Conservation (phyloP, 441 rosid species). For the Jatropha multifida region DNA sequence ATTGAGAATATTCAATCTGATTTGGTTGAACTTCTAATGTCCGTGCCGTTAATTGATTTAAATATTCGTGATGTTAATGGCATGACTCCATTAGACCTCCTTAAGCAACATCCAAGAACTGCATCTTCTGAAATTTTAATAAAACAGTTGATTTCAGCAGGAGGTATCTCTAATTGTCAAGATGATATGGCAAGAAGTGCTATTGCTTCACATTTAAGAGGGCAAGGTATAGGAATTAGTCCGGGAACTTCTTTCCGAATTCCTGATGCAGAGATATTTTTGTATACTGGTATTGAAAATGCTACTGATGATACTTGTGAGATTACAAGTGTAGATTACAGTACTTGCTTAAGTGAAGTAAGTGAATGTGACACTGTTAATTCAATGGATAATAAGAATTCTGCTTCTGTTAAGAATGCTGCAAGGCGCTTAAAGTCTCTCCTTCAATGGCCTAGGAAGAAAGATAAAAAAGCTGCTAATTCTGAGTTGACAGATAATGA, state of each 20-base stretch:
- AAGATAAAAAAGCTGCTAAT: constrained; percentile 38
- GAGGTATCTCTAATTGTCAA: constrained; percentile 55
- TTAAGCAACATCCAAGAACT: constrained; percentile 64
- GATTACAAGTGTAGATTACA: constrained; percentile 45
- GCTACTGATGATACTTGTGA: constrained; percentile 36
- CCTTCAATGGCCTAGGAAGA: constrained; percentile 60
- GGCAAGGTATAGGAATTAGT: constrained; percentile 61
- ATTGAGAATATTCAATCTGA: constrained; percentile 56
- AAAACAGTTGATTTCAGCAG: constrained; percentile 78
- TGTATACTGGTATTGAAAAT: constrained; percentile 54
- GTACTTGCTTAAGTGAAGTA: constrained; percentile 49
- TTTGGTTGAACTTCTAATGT: constrained; percentile 71
- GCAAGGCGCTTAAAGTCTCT: constrained; percentile 65
- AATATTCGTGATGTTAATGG: constrained; percentile 65
- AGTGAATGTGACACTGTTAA: constrained; percentile 33
- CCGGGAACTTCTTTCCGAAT: constrained; percentile 85
- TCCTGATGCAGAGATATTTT: constrained; percentile 86
- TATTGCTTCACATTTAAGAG: constrained; percentile 50
- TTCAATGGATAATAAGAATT: constrained; percentile 30
- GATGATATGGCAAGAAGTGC: constrained; percentile 36
- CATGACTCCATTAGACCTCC: constrained; percentile 84
- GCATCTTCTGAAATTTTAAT: constrained; percentile 70
- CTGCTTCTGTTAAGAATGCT: constrained; percentile 42
- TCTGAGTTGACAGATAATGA: constrained; percentile 34
- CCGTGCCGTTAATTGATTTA: constrained; percentile 48